A percentile compares a stretch with the other conserved stretches of the same genome.
phyloP scores from a whole-genome alignment of 2,329 filamentous ascomycete species.

The Grosmannia serpens region DNA sequence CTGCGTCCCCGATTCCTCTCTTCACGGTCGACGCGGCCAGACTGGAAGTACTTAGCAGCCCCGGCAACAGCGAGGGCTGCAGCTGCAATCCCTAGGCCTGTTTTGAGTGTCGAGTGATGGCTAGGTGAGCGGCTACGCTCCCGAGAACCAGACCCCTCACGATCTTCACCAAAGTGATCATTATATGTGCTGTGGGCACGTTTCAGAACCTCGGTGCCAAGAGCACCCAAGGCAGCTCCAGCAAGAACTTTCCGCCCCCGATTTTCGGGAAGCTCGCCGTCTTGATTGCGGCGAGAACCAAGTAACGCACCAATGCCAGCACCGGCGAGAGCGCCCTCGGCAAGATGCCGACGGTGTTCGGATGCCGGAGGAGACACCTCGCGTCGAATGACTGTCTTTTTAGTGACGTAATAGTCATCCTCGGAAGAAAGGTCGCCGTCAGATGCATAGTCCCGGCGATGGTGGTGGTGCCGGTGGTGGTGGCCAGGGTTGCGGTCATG shows the following conservation, averaged over 20 bases:
- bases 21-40: conserved; percentile 48
- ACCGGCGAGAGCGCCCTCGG: conserved; percentile 53
- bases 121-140: conserved; percentile 24
- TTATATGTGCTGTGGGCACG: conserved; percentile 51
- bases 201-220: conserved; percentile 49
- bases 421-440: conserved; percentile 27
- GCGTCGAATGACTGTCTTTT: conserved; percentile 35
- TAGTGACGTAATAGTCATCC: conserved; percentile 29
- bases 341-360: conserved; percentile 45
- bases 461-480: conserved; percentile 24
- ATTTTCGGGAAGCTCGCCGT: conserved; percentile 37
- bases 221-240: conserved; percentile 49
- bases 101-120: conserved; percentile 41
- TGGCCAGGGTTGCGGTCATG: conserved; percentile 20
- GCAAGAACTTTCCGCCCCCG: conserved; percentile 48
- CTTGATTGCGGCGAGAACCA: conserved; percentile 38
- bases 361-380: conserved; percentile 35
- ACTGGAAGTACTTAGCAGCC: conserved; percentile 53
- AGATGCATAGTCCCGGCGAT: conserved; percentile 23
- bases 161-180: conserved; percentile 31
- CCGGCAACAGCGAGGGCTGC: conserved; percentile 53
- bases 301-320: conserved; percentile 50
- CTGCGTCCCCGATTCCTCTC: conserved; percentile 45
- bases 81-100: conserved; percentile 50
- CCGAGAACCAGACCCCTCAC: conserved; percentile 16